Evolutionary conservation across 1,284 basidiomycete genomes (phyloP).

Genomic region (Entoloma clypeatum): DNA sequence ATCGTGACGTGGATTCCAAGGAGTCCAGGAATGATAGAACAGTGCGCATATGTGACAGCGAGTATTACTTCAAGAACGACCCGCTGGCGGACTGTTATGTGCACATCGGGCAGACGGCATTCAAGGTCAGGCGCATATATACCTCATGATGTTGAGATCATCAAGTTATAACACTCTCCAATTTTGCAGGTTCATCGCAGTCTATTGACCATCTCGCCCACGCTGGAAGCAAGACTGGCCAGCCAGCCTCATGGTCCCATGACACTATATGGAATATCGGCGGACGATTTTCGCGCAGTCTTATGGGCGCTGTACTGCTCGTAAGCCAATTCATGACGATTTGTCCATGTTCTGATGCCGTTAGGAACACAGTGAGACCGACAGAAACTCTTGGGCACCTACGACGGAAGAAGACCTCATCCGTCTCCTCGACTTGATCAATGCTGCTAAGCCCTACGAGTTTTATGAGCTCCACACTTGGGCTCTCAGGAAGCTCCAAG

Average conservation of each 20-base stretch:
- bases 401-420: slow-evolving; percentile 22
- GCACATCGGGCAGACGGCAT: slow-evolving; percentile 26
- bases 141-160: background rate
- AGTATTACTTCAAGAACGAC: slow-evolving; percentile 25
- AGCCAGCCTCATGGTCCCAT: background rate
- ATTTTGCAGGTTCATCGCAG: slow-evolving; percentile 25
- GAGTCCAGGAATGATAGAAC: slow-evolving; percentile 9
- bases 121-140: slow-evolving; percentile 27
- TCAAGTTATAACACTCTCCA: background rate
- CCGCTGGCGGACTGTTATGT: slow-evolving; percentile 21
- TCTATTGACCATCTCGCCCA: slow-evolving; percentile 19
- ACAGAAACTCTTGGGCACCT: slow-evolving; percentile 18
- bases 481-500: slow-evolving; percentile 20
- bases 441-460: slow-evolving; percentile 25
- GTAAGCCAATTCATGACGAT: slow-evolving; percentile 12
- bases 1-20: slow-evolving; percentile 9
- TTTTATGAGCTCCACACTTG: slow-evolving; percentile 25
- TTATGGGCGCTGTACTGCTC: slow-evolving; percentile 9
- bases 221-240: slow-evolving; percentile 10
- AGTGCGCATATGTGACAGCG: slow-evolving; percentile 21
- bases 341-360: slow-evolving; percentile 1
- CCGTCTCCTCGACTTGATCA: slow-evolving; percentile 27
- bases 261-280: slow-evolving; percentile 12
- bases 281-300: slow-evolving; percentile 13
- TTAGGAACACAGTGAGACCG: slow-evolving; percentile 13